Percentiles rank a stretch among this genome's conserved stretches.
These are phyloP conservation scores for Solanum boliviense DNA, from an alignment of 257 asterid species.

Conservation along the genomic window DNA sequence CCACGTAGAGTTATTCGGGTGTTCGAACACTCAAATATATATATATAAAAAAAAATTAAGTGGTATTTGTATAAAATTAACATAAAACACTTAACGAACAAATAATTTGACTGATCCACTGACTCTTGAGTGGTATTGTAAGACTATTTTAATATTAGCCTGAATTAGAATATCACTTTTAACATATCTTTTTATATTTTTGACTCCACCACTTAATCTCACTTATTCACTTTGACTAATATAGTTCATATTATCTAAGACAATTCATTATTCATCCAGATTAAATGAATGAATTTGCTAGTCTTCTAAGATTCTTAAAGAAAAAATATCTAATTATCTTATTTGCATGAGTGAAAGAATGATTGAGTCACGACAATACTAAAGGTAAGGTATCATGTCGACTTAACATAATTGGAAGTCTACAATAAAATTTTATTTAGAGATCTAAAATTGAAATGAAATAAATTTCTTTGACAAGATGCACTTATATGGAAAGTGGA, in stretches of 20 bases:
- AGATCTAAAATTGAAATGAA: too few relatives aligned
- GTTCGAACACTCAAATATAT: not conserved
- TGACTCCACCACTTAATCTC: too few relatives aligned
- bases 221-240: not conserved
- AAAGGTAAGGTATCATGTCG: not conserved
- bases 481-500: fast-evolving
- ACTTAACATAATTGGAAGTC: not conserved
- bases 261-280: not conserved
- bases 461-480: not conserved
- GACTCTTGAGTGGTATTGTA: fast-evolving
- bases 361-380: not conserved
- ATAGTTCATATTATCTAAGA: not conserved
- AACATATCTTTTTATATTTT: too few relatives aligned
- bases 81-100: fast-evolving
- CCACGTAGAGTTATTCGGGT: not conserved
- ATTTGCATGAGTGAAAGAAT: not conserved
- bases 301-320: not conserved
- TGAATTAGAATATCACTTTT: too few relatives aligned
- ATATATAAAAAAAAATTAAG: too few relatives aligned
- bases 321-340: not conserved
- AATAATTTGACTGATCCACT: fast-evolving
- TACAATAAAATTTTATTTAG: not conserved
- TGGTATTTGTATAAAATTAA: too few relatives aligned
- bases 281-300: not conserved
- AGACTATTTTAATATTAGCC: too few relatives aligned